Evolutionary conservation across 1,139 yeast genomes (phyloP), one percentile per base, ranked within the genome.

Genomic region (Geotrichum candidum): DNA sequence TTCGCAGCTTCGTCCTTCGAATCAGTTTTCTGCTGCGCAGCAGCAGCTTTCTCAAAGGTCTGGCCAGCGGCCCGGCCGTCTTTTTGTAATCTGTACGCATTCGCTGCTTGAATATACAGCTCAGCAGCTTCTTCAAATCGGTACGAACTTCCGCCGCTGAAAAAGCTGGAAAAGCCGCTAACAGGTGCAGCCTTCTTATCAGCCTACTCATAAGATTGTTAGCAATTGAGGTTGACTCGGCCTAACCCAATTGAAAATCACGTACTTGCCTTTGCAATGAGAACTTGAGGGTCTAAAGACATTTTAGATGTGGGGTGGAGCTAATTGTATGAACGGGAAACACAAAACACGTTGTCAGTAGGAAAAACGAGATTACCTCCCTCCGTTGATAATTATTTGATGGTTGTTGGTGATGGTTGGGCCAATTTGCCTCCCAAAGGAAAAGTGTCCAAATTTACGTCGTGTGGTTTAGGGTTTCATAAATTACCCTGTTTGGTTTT

Each of bases 1-100:
- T 89, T 91, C 11, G 96, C 96, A 2, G 96, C 96, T 69, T 94
- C 98, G 69, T 94, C 97, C 67, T 86, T 87, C 67, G 87, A 85
- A 41, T 84, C 88, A 48, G 92, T 88, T 69, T 85, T 82, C 63
- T 83, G 78, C 73, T 90, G 97, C 65, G 86, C 83, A 22, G 83
- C 83, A 0, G 98, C 95, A 0, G 99, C 98, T 71, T 84, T 85
- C 63, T 88, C 86, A 72, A 92, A 92, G 48, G 91, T 86, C 65
- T 82, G 80, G 18, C 98, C 99, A 0, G 98, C 98, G 60, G 69
- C 64, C 33, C 69, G 65, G 55, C 69, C 73, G 70, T 88, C 90
- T 72, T 89, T 90, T 68, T 83, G 85, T 64, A 94, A 78, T 65
- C 94, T 82, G 78, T 85, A 94, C 58, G 84, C 82, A 72, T 92